Conservation (phyloP, 495 filamentous ascomycete genomes). For the Neurospora sp. region DNA sequence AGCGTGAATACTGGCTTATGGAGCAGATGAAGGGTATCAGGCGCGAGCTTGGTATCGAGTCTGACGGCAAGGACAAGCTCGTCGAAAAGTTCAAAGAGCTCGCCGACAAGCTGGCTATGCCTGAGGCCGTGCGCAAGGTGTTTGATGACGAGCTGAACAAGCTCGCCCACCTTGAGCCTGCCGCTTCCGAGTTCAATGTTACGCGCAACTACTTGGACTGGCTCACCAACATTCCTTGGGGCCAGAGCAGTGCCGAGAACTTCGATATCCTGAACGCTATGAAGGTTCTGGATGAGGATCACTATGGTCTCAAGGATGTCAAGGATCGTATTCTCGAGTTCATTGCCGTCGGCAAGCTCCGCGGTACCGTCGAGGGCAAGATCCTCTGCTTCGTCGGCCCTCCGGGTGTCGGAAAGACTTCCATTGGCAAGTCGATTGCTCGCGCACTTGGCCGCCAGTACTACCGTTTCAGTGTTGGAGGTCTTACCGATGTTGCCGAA, state of each 20-base stretch:
- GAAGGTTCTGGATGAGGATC: constrained; percentile 88
- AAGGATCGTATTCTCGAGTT: constrained; percentile 99
- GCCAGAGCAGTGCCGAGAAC: constrained; percentile 89
- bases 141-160: constrained; percentile 99
- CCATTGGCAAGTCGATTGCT: constrained; percentile 96
- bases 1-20: constrained; percentile 98
- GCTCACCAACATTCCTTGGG: constrained; percentile 98
- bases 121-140: constrained; percentile 88
- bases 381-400: constrained; percentile 97
- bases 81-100: constrained; percentile 97
- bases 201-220: constrained; percentile 99
- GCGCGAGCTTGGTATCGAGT: constrained; percentile 89
- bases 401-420: constrained; percentile 93
- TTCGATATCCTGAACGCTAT: constrained; percentile 89
- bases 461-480: constrained; percentile 96
- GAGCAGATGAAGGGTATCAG: constrained; percentile 99
- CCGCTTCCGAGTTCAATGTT: constrained; percentile 96
- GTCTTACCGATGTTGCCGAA: constrained; percentile 95
- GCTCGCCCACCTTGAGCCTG: constrained; percentile 84
- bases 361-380: constrained; percentile 96
- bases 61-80: constrained; percentile 94
- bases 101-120: constrained; percentile 89
- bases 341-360: constrained; percentile 94
- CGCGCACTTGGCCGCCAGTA: constrained; percentile 90
- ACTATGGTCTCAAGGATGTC: constrained; percentile 95